Percentiles rank a stretch among this genome's conserved stretches.
These are phyloP conservation scores for Boletus coccyginus DNA, from an alignment of 768 basidiomycete genomes.

Conservation along the genomic window DNA sequence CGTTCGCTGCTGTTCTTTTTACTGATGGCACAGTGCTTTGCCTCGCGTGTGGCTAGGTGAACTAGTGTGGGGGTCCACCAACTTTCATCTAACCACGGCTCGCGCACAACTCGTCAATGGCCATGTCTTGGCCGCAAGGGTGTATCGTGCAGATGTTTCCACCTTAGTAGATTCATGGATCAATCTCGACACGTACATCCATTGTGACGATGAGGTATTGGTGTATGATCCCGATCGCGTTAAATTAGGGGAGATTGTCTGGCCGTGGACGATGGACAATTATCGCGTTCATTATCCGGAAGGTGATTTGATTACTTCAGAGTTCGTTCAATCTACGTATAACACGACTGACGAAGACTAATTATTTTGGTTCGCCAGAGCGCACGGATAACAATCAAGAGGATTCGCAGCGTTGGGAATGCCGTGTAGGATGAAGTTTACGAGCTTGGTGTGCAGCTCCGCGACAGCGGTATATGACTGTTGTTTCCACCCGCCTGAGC, in stretches of 20 bases:
- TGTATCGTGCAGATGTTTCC: neutral
- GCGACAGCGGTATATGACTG: too few species aligned
- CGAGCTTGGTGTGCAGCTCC: too few species aligned
- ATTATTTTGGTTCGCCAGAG: too few species aligned
- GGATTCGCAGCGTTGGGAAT: too few species aligned
- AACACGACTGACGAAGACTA: neutral
- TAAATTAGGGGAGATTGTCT: neutral
- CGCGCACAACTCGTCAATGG: neutral
- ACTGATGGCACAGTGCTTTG: neutral
- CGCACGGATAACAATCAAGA: too few species aligned
- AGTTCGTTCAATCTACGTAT: neutral
- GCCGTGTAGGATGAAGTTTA: too few species aligned
- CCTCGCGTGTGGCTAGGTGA: neutral
- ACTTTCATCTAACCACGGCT: neutral
- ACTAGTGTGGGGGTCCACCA: neutral
- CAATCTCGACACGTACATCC: conserved; percentile 4
- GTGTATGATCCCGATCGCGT: conserved; percentile 1
- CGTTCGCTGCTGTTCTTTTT: too few species aligned
- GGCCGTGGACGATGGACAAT: neutral
- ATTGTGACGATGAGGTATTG: conserved; percentile 1
- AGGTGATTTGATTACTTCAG: neutral
- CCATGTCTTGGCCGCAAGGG: neutral
- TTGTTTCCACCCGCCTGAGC: too few species aligned
- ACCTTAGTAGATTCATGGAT: neutral
- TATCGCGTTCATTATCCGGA: neutral